Percentiles rank a stretch among this genome's conserved stretches.
Conservation (phyloP, 2,329 filamentous ascomycete genomes). For the Zarea fungicola region DNA sequence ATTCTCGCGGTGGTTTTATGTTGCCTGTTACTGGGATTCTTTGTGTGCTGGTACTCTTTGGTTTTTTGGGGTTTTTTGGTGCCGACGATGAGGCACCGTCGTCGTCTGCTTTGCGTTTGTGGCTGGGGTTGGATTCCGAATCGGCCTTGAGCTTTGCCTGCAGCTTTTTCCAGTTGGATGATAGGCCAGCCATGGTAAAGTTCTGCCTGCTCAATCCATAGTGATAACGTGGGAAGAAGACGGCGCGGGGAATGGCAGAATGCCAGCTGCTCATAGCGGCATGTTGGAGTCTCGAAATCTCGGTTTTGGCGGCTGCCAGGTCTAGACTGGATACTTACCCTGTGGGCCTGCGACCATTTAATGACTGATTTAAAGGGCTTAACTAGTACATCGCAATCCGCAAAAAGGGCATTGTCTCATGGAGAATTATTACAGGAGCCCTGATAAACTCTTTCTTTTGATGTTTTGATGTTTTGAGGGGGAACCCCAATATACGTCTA, state of each 20-base stretch:
- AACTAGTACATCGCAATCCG: too few species aligned
- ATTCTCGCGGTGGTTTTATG: background rate
- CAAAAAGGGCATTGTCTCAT: too few species aligned
- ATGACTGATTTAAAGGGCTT: too few species aligned
- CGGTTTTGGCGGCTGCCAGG: background rate
- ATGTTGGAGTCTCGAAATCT: background rate
- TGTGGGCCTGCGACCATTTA: constrained; percentile 1
- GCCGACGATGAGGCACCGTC: constrained; percentile 13
- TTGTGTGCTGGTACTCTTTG: constrained; percentile 20
- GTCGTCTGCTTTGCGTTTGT: constrained; percentile 38
- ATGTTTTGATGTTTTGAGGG: too few species aligned
- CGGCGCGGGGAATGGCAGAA: background rate
- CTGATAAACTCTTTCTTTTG: too few species aligned
- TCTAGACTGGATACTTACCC: background rate
- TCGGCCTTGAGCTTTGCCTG: constrained; percentile 56
- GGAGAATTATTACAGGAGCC: too few species aligned
- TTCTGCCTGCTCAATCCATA: background rate
- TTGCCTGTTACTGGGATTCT: background rate
- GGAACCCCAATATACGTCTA: too few species aligned
- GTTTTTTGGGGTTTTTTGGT: constrained; percentile 25
- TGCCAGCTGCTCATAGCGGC: background rate
- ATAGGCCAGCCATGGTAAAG: constrained; percentile 42
- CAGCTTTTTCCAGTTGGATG: constrained; percentile 74
- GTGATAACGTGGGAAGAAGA: background rate
- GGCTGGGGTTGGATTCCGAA: constrained; percentile 31